These are phyloP conservation scores for Begonia loranthoides DNA, from an alignment of 306 rosid genomes.

Conservation along the genomic window DNA sequence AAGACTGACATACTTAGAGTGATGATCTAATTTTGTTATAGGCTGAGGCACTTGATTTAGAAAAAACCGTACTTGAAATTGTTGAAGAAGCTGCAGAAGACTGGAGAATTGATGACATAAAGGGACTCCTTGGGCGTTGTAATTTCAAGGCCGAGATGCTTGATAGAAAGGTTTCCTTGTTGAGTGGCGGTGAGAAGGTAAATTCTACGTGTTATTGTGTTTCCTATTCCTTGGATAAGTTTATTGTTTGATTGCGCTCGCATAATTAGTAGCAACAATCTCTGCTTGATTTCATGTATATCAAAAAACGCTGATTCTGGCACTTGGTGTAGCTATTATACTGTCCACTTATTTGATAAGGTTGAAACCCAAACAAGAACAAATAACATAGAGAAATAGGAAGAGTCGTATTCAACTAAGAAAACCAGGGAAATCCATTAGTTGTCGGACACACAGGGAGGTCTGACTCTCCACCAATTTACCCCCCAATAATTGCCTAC, in stretches of 20 bases:
- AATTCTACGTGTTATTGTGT: conserved; percentile 1
- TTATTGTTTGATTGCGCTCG: conserved; percentile 1
- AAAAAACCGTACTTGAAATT: conserved; percentile 82
- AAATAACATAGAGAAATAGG: too few relatives aligned
- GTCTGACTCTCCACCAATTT: too few relatives aligned
- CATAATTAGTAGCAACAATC: not conserved
- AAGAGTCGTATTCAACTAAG: too few relatives aligned
- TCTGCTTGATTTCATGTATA: too few relatives aligned
- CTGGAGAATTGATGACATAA: conserved; percentile 87
- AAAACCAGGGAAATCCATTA: too few relatives aligned
- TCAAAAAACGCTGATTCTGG: too few relatives aligned
- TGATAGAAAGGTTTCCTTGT: conserved; percentile 79
- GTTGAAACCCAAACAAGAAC: too few relatives aligned
- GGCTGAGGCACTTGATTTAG: conserved; percentile 98
- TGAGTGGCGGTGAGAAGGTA: conserved; percentile 99
- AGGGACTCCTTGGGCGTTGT: conserved; percentile 98
- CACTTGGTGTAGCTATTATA: too few relatives aligned
- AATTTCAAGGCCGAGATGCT: conserved; percentile 94
- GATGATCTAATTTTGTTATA: conserved; percentile 13
- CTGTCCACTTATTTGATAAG: not conserved
- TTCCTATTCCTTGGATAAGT: not conserved
- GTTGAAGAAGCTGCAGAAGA: conserved; percentile 94
- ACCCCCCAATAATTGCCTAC: too few relatives aligned
- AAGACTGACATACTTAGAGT: too few relatives aligned
- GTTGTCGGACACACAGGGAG: too few relatives aligned